Evolutionary conservation across 164 flowering plant genomes (phyloP), one percentile per base, ranked within the genome.

Genomic region (Kalanchoe fedtschenkoi): DNA sequence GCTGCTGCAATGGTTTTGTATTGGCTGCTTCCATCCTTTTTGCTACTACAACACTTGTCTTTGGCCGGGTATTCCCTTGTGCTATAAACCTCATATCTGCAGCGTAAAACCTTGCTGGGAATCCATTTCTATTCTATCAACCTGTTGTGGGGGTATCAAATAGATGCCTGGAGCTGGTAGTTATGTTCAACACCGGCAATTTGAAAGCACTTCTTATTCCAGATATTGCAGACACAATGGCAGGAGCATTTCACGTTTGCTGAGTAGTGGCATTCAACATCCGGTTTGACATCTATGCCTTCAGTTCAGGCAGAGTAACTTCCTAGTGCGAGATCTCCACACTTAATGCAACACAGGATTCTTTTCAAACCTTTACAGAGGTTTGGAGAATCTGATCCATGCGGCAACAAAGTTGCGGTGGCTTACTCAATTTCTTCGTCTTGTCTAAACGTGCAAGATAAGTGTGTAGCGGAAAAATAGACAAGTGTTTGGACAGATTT

Each of bases 41-140:
- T 1, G 87, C 84, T 39, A 83, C 87, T 47, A 83, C 79, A n/a
- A 65, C 84, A 60, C 77, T 77, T 7, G 87, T 77, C 62, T 19
- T 69, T n/a, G 66, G 21, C 5, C 39, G 19, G 0, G 39, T 62
- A 11, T 16, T 63, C 28, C 46, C 60, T 3, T 1, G 7, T 1
- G 76, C 78, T 69, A 83, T 51, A 9, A 83, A 68, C 59, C 42
- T 75, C 34, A 83, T 63, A 58, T 80, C 80, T 2, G 58, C 68
- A 1, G 66, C 61, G 0, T 77, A 62, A 24, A 78, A 15, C 83
- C 87, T 77, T 0, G 65, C 33, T 0, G 83, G 87, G 51, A 19
- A 70, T 17, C 77, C 75, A 0, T 63, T 39, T 1, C 26, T n/a
- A n/a, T n/a, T n/a, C n/a, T 37, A 35, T 68, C 75, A 4, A 51